Conservation (phyloP, 805 yeast genomes). For the Metschnikowia aberdeeniae region DNA sequence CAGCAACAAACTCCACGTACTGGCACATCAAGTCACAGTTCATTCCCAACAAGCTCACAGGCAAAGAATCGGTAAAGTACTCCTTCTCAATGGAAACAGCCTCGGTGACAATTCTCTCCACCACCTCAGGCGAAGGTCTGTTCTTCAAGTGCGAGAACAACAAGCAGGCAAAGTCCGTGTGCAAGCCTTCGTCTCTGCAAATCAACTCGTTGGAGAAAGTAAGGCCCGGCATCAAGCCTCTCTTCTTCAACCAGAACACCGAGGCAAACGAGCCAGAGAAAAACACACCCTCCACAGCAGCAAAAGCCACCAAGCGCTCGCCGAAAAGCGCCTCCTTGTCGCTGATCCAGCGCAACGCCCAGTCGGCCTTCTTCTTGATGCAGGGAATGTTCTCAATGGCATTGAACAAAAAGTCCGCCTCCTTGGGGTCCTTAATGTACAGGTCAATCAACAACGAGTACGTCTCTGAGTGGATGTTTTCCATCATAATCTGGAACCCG, state of each 20-base stretch:
- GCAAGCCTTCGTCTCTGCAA: slow-evolving; percentile 98
- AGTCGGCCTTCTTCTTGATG: slow-evolving; percentile 94
- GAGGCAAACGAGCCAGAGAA: slow-evolving; percentile 98
- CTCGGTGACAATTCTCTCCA: slow-evolving; percentile 84
- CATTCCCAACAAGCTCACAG: slow-evolving; percentile 92
- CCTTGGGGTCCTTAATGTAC: slow-evolving; percentile 93
- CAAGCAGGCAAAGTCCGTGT: slow-evolving; percentile 96
- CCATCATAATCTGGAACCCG: slow-evolving; percentile 99
- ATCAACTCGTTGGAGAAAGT: slow-evolving; percentile 97
- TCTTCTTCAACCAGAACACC: slow-evolving; percentile 97
- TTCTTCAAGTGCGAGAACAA: slow-evolving; percentile 88
- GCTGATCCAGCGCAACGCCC: slow-evolving; percentile 97
- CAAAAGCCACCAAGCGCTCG: slow-evolving; percentile 96
- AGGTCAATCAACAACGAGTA: slow-evolving; percentile 93
- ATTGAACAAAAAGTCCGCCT: slow-evolving; percentile 83
- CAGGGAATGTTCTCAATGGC: slow-evolving; percentile 96
- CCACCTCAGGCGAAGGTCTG: slow-evolving; percentile 77
- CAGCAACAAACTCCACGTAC: slow-evolving; percentile 97
- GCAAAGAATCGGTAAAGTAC: slow-evolving; percentile 68
- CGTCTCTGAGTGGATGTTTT: slow-evolving; percentile 96
- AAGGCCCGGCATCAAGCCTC: slow-evolving; percentile 98
- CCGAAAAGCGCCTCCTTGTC: slow-evolving; percentile 86
- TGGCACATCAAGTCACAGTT: slow-evolving; percentile 91
- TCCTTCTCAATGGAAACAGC: slow-evolving; percentile 92
- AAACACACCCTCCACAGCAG: slow-evolving; percentile 98